Percentiles rank a stretch among this genome's conserved stretches.
Evolutionary conservation across 805 yeast genomes (phyloP).

Genomic region (Ogataea haglerorum): DNA sequence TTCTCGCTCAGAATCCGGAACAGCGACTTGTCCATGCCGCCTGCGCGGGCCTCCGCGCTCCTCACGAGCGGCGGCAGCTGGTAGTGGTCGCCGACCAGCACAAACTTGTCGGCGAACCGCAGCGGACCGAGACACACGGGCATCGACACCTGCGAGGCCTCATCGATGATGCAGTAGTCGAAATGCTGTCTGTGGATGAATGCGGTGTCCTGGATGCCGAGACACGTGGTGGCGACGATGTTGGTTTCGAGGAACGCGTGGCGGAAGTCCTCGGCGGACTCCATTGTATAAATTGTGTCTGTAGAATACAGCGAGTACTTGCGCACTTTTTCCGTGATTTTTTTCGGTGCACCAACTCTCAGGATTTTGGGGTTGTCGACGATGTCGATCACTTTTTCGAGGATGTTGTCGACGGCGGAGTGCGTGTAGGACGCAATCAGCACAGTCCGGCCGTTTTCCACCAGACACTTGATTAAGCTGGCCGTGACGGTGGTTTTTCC

Average conservation of each 20-base stretch:
- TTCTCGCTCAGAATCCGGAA: slow-evolving; percentile 70
- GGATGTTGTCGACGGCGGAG: slow-evolving; percentile 92
- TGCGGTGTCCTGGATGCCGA: slow-evolving; percentile 65
- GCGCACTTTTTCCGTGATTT: slow-evolving; percentile 60
- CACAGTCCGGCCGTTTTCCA: slow-evolving; percentile 59
- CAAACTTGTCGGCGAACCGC: slow-evolving; percentile 69
- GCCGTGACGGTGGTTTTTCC: slow-evolving; percentile 93
- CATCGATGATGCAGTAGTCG: slow-evolving; percentile 94
- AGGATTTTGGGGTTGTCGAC: slow-evolving; percentile 48
- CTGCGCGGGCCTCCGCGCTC: slow-evolving; percentile 58
- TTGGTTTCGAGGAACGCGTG: slow-evolving; percentile 51
- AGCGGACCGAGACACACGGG: slow-evolving; percentile 91
- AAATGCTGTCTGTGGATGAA: slow-evolving; percentile 55
- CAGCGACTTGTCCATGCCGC: slow-evolving; percentile 70
- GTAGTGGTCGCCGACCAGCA: slow-evolving; percentile 94
- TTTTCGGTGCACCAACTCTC: slow-evolving; percentile 60
- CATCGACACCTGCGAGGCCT: slow-evolving; percentile 92
- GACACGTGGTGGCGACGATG: slow-evolving; percentile 86
- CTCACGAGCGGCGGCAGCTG: slow-evolving; percentile 89
- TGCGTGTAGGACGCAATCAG: slow-evolving; percentile 86
- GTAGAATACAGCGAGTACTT: slow-evolving; percentile 48
- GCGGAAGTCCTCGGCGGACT: slow-evolving; percentile 43
- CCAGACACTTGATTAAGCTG: slow-evolving; percentile 60
- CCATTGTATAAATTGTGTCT: slow-evolving; percentile 23
- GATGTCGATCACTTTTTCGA: slow-evolving; percentile 56